phyloP scores from a whole-genome alignment of 176 grass and related monocot genomes.

The Elymus sibiricus region DNA sequence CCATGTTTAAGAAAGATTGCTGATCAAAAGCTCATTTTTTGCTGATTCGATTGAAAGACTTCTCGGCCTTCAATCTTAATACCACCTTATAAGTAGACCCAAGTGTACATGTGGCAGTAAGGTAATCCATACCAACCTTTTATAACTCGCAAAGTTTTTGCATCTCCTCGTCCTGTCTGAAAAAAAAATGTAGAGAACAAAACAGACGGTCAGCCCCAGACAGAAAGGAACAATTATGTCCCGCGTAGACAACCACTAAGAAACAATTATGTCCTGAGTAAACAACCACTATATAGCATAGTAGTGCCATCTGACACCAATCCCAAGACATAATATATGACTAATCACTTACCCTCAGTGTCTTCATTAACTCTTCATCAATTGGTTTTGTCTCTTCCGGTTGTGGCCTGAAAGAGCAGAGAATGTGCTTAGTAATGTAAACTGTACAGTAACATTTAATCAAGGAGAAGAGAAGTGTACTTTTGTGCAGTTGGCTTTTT shows the following conservation, averaged over 20 bases:
- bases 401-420: slow-evolving; percentile 32
- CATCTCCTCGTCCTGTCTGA: slow-evolving; percentile 36
- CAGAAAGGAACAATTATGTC: background rate
- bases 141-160: slow-evolving; percentile 12
- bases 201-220: slow-evolving; percentile 1
- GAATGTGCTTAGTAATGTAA: background rate
- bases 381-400: slow-evolving; percentile 35
- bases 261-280: background rate
- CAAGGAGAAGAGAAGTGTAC: slow-evolving; percentile 24
- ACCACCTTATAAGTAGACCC: background rate
- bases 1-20: slow-evolving; percentile 1
- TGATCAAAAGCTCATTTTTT: background rate
- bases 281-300: background rate
- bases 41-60: background rate
- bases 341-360: slow-evolving; percentile 45
- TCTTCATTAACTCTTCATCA: slow-evolving; percentile 50
- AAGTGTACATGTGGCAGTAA: background rate
- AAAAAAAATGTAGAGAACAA: background rate
- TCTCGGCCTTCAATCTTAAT: background rate
- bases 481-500: slow-evolving; percentile 32
- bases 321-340: background rate
- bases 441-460: background rate
- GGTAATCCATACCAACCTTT: slow-evolving; percentile 23
- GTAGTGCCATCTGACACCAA: slow-evolving; percentile 9
- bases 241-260: background rate